Percentiles rank a stretch among this genome's conserved stretches.
phyloP scores from a whole-genome alignment of 805 yeast species.

The Candida corydali region DNA sequence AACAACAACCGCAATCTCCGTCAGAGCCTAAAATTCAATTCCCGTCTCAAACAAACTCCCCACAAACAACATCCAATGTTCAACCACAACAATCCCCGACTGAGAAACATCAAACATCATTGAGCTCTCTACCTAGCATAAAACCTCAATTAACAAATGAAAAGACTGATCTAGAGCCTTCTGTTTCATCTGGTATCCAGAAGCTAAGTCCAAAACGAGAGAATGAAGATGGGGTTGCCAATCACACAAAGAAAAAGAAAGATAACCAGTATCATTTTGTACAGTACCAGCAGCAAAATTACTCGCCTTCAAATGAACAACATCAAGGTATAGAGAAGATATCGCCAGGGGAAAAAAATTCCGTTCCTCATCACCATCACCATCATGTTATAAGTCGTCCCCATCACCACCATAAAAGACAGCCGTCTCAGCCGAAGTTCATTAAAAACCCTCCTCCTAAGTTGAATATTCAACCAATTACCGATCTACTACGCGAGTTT shows the following conservation, averaged over 20 bases:
- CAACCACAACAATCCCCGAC: not conserved
- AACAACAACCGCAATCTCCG: not conserved
- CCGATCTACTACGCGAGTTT: constrained; percentile 18
- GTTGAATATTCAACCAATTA: constrained; percentile 17
- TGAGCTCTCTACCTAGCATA: too few relatives aligned
- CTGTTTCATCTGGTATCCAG: too few relatives aligned
- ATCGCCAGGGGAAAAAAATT: not conserved
- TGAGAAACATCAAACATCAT: not conserved
- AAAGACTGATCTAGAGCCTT: too few relatives aligned
- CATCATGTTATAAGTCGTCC: not conserved
- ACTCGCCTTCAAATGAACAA: not conserved
- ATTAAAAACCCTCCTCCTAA: constrained; percentile 7
- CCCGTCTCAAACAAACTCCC: not conserved
- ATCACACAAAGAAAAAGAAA: not conserved
- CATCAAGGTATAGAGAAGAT: not conserved
- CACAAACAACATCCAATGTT: not conserved
- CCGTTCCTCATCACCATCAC: constrained; percentile 3
- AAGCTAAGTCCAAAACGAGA: too few relatives aligned
- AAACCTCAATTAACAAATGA: too few relatives aligned
- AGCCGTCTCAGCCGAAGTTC: not conserved
- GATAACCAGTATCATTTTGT: constrained; percentile 1
- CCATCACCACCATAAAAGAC: not conserved
- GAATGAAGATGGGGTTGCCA: not conserved
- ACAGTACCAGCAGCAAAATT: constrained; percentile 1
- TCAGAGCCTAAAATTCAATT: not conserved